These are phyloP conservation scores for Didymella keratinophila DNA, from an alignment of 2,329 filamentous ascomycete genomes.

Conservation along the genomic window DNA sequence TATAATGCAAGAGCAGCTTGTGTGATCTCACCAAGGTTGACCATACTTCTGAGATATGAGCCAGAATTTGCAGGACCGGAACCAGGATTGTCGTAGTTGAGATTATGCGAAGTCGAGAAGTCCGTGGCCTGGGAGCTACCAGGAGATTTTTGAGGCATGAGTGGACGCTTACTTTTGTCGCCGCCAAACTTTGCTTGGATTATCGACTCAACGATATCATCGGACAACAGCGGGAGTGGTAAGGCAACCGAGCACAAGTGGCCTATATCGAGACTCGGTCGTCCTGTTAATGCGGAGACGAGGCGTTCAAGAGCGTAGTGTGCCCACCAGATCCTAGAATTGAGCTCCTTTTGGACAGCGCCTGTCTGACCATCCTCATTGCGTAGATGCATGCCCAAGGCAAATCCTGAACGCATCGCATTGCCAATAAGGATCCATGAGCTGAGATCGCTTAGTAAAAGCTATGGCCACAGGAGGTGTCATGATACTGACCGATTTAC, in stretches of 20 bases:
- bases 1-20: slow-evolving; percentile 48
- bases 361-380: slow-evolving; percentile 40
- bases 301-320: slow-evolving; percentile 49
- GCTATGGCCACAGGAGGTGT: background rate
- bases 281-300: slow-evolving; percentile 49
- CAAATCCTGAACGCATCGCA: slow-evolving; percentile 46
- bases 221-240: slow-evolving; percentile 42
- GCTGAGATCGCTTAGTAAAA: slow-evolving; percentile 28
- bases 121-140: background rate
- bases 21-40: slow-evolving; percentile 40
- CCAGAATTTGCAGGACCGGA: slow-evolving; percentile 30
- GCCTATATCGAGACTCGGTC: slow-evolving; percentile 44
- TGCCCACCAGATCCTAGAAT: slow-evolving; percentile 53
- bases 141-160: background rate
- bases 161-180: background rate
- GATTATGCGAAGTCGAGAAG: background rate
- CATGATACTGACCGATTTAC: slow-evolving; percentile 48
- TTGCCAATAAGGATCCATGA: slow-evolving; percentile 50
- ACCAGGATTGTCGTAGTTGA: background rate
- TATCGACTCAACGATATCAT: slow-evolving; percentile 31
- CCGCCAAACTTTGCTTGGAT: slow-evolving; percentile 27
- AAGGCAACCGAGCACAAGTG: slow-evolving; percentile 41
- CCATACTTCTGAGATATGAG: slow-evolving; percentile 28
- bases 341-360: slow-evolving; percentile 42
- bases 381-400: slow-evolving; percentile 49